Evolutionary conservation across 345 rosid genomes (phyloP).

Genomic region (Turritis glabra): DNA sequence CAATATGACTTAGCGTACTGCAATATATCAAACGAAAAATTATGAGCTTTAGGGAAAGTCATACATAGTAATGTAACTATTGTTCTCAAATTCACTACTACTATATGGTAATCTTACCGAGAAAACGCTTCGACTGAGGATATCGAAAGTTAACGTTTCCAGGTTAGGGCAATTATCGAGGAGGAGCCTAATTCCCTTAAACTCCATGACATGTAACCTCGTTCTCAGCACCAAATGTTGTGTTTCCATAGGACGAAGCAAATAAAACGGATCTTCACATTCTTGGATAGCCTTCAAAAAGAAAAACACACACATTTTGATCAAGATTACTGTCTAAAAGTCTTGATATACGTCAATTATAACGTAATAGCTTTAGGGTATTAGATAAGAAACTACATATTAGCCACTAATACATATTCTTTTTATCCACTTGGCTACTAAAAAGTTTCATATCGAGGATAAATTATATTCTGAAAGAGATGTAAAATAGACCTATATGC

Average conservation of each 20-base stretch:
- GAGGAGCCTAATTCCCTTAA: constrained; percentile 45
- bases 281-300: background rate
- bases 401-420: background rate
- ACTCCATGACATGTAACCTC: constrained; percentile 34
- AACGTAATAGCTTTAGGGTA: background rate
- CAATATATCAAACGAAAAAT: background rate
- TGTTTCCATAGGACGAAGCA: constrained; percentile 12
- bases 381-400: background rate
- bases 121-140: background rate
- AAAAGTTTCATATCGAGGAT: background rate
- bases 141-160: background rate
- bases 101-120: background rate
- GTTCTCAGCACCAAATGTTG: constrained; percentile 45
- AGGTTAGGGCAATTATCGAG: constrained; percentile 37
- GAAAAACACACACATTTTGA: background rate
- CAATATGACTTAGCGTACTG: background rate
- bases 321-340: background rate
- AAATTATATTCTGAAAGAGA: background rate
- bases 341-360: background rate
- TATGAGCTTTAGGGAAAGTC: background rate
- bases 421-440: background rate
- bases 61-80: background rate
- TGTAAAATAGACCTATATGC: background rate
- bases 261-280: background rate
- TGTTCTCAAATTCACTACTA: background rate